Conservation (phyloP, 2,329 filamentous ascomycete genomes). For the Aspergillus caelatus region DNA sequence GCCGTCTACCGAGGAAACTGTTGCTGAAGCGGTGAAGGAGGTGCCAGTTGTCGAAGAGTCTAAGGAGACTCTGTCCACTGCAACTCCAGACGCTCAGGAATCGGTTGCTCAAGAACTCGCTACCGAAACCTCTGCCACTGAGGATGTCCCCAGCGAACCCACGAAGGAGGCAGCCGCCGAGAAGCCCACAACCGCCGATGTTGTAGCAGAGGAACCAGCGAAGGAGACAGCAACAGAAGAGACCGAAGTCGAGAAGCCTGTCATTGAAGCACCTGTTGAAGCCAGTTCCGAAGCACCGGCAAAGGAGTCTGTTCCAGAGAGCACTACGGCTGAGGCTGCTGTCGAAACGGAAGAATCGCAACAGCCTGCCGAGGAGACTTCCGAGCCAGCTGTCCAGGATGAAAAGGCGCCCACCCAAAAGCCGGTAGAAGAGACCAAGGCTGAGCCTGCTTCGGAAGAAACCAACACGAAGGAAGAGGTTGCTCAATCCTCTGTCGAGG, state of each 20-base stretch:
- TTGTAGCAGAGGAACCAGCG: not conserved
- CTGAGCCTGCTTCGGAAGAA: not conserved
- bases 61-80: not conserved
- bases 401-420: slow-evolving; percentile 2
- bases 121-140: not conserved
- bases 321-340: not conserved
- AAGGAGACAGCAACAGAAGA: not conserved
- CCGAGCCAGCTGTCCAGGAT: slow-evolving; percentile 11
- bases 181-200: not conserved
- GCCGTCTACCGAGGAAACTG: not conserved
- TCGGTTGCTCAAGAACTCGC: not conserved
- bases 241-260: not conserved
- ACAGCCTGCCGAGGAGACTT: slow-evolving; percentile 7
- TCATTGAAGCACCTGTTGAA: slow-evolving; percentile 3
- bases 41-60: not conserved
- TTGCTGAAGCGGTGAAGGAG: not conserved
- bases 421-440: not conserved
- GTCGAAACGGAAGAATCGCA: slow-evolving; percentile 7
- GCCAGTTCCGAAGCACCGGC: slow-evolving; percentile 1
- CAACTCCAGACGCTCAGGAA: not conserved
- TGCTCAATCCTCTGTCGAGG: slow-evolving; percentile 3
- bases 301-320: not conserved
- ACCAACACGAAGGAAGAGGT: slow-evolving; percentile 1
- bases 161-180: not conserved
- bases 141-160: not conserved